These are phyloP conservation scores for Saccharomyces jurei DNA, from an alignment of 805 yeast species.

Conservation along the genomic window DNA sequence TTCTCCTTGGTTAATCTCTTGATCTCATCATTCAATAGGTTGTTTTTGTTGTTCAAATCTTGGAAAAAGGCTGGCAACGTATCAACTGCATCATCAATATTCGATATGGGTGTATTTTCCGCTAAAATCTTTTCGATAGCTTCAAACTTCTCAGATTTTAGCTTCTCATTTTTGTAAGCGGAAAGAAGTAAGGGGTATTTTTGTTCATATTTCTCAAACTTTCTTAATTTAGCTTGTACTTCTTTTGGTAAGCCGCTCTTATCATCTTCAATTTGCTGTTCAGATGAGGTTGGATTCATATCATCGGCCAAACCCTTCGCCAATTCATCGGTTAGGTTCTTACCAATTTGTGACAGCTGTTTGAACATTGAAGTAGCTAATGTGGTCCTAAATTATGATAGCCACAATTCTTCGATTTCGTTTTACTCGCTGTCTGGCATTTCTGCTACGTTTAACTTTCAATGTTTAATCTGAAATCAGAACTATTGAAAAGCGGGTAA, in stretches of 20 bases:
- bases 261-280: constrained; percentile 16
- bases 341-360: constrained; percentile 52
- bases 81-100: constrained; percentile 65
- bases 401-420: neutral
- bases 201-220: constrained; percentile 79
- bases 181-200: constrained; percentile 79
- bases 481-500: neutral
- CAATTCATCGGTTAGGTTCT: constrained; percentile 56
- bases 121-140: constrained; percentile 60
- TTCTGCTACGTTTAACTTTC: neutral
- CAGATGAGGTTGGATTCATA: constrained; percentile 10
- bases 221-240: constrained; percentile 54
- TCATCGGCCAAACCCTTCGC: constrained; percentile 36
- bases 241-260: constrained; percentile 46
- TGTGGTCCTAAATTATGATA: neutral
- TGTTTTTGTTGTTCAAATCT: constrained; percentile 52
- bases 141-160: constrained; percentile 49
- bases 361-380: constrained; percentile 37
- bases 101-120: constrained; percentile 75
- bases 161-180: constrained; percentile 78
- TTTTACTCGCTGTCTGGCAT: neutral
- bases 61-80: constrained; percentile 60
- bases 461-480: neutral
- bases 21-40: constrained; percentile 58
- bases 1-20: constrained; percentile 32